Base-by-base conservation (phyloP, 495 filamentous ascomycete species). In the Hypoxylon crocopeplum region DNA sequence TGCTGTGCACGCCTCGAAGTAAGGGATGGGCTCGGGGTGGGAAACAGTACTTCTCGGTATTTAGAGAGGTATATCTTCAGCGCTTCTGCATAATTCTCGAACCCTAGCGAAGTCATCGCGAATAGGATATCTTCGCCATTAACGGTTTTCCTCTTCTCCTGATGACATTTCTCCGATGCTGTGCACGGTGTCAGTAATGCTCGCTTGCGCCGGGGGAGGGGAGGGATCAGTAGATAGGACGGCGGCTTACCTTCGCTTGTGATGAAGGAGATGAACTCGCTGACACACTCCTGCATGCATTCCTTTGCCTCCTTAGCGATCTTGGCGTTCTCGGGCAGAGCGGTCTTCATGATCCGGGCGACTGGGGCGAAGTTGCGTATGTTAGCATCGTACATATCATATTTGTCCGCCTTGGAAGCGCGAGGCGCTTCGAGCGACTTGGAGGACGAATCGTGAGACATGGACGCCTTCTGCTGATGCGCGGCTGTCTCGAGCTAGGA, bases 261-360 rank as follows among this genome's bases (percentile, higher is more conserved):
- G 75, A 98, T 98, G 80, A 98, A 98, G 13, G 93, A 97, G 80
- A 98, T 98, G 76, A 98, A 98, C 82, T 98, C 94, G 87, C 93
- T 97, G 56, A 98, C 94, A 69, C 94, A 98, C 78, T 98, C 94
- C 74, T 98, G 94, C 94, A 98, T 98, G 77, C 94, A 98, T 72
- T 98, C 94, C 73, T 98, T 98, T 25, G 94, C 94, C 74, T 98
- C 94, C 69, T 98, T 98, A 34, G 94, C 94, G 59, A 98, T 98
- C 81, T 98, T 98, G 50, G 94, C 94, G 73, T 98, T 98, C 61
- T 98, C 95, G 12, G 94, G 94, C 19, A 98, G 79, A 2, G 94
- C 94, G 48, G 88, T 86, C 73, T 98, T 98, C 94, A 98, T 98
- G 72, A 98, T 98, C 40, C 94, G 92, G 64, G 94, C 94, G 68